Percentiles rank a stretch among this genome's conserved stretches.
phyloP scores from a whole-genome alignment of 768 basidiomycete species.

The Psilocybe tampanensis region DNA sequence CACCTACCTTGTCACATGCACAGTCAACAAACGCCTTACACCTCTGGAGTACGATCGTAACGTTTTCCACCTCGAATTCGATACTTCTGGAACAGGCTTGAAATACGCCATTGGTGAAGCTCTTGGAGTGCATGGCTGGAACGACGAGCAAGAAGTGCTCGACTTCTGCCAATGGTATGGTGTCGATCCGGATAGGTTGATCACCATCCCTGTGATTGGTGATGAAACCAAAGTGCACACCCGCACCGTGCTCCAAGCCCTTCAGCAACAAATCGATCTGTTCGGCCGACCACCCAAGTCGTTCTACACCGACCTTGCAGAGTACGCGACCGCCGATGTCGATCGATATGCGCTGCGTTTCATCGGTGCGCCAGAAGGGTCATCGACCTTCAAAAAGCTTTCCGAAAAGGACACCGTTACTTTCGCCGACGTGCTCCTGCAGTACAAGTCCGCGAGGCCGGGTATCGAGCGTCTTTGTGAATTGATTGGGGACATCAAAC shows the following conservation, averaged over 20 bases:
- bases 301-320: conserved; percentile 88
- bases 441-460: conserved; percentile 79
- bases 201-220: conserved; percentile 77
- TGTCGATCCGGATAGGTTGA: conserved; percentile 73
- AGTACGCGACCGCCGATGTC: conserved; percentile 65
- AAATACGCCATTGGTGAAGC: conserved; percentile 97
- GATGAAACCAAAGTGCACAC: conserved; percentile 79
- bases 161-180: conserved; percentile 95
- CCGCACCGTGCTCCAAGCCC: conserved; percentile 90
- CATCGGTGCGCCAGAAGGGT: conserved; percentile 91
- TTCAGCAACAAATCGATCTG: conserved; percentile 96
- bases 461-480: conserved; percentile 86
- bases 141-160: conserved; percentile 83
- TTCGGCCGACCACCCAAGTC: conserved; percentile 96
- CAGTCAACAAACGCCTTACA: conserved; percentile 92
- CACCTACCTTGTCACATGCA: conserved; percentile 92
- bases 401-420: conserved; percentile 94
- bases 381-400: conserved; percentile 92
- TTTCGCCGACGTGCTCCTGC: conserved; percentile 83
- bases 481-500: conserved; percentile 92
- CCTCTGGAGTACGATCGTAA: conserved; percentile 97
- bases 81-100: conserved; percentile 88
- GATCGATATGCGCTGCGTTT: conserved; percentile 86
- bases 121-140: conserved; percentile 97
- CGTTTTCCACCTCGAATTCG: conserved; percentile 98